These are phyloP conservation scores for Brasenia schreberi DNA, from an alignment of 164 flowering plant genomes.

Conservation along the genomic window DNA sequence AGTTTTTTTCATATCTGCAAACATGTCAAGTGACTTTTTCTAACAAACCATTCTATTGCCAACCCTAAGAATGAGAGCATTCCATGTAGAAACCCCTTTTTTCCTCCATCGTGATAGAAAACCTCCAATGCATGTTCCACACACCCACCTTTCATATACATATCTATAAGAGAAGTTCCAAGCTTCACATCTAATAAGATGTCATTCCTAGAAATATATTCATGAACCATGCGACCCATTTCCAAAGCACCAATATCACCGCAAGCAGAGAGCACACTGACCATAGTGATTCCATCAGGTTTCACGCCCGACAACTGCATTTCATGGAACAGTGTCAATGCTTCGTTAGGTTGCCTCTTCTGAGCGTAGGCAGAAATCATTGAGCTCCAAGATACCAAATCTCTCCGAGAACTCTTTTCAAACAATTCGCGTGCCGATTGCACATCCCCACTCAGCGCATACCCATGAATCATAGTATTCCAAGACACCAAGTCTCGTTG, in stretches of 20 bases:
- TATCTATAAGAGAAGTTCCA: conserved; percentile 27
- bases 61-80: too few relatives aligned
- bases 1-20: conserved; percentile 22
- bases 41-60: too few relatives aligned
- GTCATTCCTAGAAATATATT: conserved; percentile 13
- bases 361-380: conserved; percentile 18
- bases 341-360: conserved; percentile 15
- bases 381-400: conserved; percentile 23
- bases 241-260: conserved; percentile 24
- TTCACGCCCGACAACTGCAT: conserved; percentile 17
- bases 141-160: conserved; percentile 31
- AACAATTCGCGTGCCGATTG: too few relatives aligned
- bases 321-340: conserved; percentile 17
- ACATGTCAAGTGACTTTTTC: conserved; percentile 25
- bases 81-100: too few relatives aligned
- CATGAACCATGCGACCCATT: conserved; percentile 24
- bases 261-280: conserved; percentile 23
- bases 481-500: too few relatives aligned
- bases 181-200: conserved; percentile 22
- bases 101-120: conserved; percentile 28
- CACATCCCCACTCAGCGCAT: too few relatives aligned
- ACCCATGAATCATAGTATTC: too few relatives aligned
- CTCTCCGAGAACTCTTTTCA: neutral
- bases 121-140: conserved; percentile 14
- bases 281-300: conserved; percentile 25